phyloP scores from a whole-genome alignment of 169 alveolate species.

The Plasmodium malariae region DNA sequence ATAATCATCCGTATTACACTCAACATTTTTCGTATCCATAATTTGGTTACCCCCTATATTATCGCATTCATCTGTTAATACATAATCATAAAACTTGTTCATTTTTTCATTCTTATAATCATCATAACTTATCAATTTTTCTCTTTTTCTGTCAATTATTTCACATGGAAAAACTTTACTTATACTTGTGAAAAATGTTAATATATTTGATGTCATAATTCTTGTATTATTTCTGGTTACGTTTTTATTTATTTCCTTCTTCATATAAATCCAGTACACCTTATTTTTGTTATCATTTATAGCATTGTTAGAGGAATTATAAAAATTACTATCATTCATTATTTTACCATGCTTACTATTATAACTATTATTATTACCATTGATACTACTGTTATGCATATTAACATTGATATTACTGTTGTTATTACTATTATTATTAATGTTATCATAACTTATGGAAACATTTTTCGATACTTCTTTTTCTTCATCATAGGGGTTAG shows the following conservation, averaged over 20 bases:
- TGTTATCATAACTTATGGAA: no score
- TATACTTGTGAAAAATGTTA: constrained; percentile 47
- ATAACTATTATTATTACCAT: no score
- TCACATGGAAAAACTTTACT: constrained; percentile 58
- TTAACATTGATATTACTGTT: no score
- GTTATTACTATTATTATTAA: no score
- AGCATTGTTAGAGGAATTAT: not conserved
- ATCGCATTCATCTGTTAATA: constrained; percentile 21
- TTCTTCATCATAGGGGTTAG: no score
- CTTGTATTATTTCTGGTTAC: constrained; percentile 23
- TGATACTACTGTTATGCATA: no score
- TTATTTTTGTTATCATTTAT: constrained; percentile 33
- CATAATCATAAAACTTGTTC: constrained; percentile 53
- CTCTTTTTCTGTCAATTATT: constrained; percentile 50
- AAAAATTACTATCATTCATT: not conserved
- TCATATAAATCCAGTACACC: constrained; percentile 34
- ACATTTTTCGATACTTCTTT: no score
- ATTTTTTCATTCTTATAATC: constrained; percentile 6
- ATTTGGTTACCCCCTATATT: not conserved
- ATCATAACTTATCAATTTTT: constrained; percentile 25
- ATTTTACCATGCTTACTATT: no score
- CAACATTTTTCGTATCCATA: not conserved
- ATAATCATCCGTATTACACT: not conserved
- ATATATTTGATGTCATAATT: constrained; percentile 15
- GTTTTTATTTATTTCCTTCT: constrained; percentile 28